Evolutionary conservation across 139 green algal genomes (phyloP).

Genomic region (Nannochloris sp.): DNA sequence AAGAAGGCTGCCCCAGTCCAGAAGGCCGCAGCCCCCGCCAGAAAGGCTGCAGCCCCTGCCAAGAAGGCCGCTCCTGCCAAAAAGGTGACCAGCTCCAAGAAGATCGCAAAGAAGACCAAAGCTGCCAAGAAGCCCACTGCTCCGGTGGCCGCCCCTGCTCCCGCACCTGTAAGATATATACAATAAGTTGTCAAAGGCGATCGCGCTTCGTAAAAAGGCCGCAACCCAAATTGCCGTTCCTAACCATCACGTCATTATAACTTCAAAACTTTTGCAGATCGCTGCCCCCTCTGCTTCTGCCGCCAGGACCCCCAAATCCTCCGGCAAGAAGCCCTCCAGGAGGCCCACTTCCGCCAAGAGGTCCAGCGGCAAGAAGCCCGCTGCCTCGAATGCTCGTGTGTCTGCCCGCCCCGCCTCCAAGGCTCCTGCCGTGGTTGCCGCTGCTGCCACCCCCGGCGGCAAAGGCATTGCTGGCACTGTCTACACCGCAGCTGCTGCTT

Average conservation of each 20-base stretch:
- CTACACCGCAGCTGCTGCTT: not conserved
- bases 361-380: not conserved
- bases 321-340: not conserved
- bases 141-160: not conserved
- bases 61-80: slow-evolving; percentile 5
- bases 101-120: slow-evolving; percentile 3
- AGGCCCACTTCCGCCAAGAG: not conserved
- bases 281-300: no score
- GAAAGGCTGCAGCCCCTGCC: no score
- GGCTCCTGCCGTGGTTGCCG: no score
- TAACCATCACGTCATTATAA: no score
- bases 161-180: no score
- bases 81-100: slow-evolving; percentile 13
- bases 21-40: no score
- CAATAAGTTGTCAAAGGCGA: no score
- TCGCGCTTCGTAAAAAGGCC: no score
- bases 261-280: no score
- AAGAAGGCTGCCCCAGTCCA: no score
- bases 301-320: no score
- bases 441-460: not conserved
- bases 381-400: not conserved
- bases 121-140: not conserved
- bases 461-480: not conserved
- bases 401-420: not conserved
- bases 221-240: no score